phyloP scores from a whole-genome alignment of 306 rosid genomes.

The Gleditsia sinensis region DNA sequence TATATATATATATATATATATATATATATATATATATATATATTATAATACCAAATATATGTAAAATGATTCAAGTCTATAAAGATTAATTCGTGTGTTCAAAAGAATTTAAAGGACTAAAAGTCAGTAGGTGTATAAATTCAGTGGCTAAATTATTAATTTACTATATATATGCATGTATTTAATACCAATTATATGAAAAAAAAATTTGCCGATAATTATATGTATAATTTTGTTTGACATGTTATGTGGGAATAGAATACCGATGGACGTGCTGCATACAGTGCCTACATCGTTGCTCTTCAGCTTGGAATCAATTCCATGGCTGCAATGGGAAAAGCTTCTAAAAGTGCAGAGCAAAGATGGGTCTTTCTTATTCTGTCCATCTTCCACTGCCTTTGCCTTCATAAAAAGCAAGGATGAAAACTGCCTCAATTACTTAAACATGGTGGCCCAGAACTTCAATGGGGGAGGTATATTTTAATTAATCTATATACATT shows the following conservation, averaged over 20 bases:
- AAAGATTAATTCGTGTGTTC: no score
- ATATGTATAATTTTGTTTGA: neutral
- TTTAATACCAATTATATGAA: no score
- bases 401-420: conserved; percentile 58
- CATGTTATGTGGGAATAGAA: conserved; percentile 35
- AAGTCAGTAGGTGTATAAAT: no score
- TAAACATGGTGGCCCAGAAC: conserved; percentile 34
- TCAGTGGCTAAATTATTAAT: no score
- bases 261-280: conserved; percentile 67
- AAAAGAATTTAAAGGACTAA: no score
- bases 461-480: conserved; percentile 49
- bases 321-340: conserved; percentile 61
- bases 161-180: no score
- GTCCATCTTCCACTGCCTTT: conserved; percentile 74
- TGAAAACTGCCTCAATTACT: conserved; percentile 47
- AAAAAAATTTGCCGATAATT: no score
- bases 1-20: no score
- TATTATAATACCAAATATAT: no score
- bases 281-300: conserved; percentile 54
- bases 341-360: conserved; percentile 54
- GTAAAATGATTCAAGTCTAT: no score
- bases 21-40: no score
- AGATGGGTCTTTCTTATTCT: conserved; percentile 66
- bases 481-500: no score
- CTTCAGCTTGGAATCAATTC: conserved; percentile 68